Conservation (phyloP, 257 asterid genomes). For the Solanum corneliomulleri region DNA sequence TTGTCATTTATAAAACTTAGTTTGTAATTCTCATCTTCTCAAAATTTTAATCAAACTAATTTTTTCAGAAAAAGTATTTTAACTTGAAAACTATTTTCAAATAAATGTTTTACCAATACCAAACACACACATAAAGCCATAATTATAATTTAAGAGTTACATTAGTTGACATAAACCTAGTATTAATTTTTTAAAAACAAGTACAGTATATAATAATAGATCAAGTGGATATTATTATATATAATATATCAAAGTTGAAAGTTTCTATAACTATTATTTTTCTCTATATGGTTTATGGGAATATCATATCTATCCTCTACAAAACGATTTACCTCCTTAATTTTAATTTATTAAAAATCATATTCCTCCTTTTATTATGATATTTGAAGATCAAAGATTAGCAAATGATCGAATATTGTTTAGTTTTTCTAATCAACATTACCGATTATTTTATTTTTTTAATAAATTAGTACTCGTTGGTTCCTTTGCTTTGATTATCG, state of each 20-base stretch:
- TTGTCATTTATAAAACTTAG: not conserved
- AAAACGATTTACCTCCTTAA: not conserved
- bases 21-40: not conserved
- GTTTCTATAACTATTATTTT: not conserved
- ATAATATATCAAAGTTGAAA: not conserved
- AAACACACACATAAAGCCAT: not conserved
- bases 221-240: not conserved
- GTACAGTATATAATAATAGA: not conserved
- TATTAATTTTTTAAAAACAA: not conserved
- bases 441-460: not conserved
- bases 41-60: not conserved
- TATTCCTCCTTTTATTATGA: not conserved
- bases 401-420: not conserved
- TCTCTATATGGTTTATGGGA: not conserved
- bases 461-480: not conserved
- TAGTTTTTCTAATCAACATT: not conserved
- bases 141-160: not conserved
- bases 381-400: not conserved
- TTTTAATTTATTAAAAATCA: not conserved
- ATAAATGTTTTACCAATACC: not conserved
- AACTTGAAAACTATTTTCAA: not conserved
- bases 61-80: not conserved
- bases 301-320: not conserved
- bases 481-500: not conserved
- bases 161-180: not conserved